These are phyloP conservation scores for Epichloe typhina DNA, from an alignment of 2,329 filamentous ascomycete genomes.

Conservation along the genomic window DNA sequence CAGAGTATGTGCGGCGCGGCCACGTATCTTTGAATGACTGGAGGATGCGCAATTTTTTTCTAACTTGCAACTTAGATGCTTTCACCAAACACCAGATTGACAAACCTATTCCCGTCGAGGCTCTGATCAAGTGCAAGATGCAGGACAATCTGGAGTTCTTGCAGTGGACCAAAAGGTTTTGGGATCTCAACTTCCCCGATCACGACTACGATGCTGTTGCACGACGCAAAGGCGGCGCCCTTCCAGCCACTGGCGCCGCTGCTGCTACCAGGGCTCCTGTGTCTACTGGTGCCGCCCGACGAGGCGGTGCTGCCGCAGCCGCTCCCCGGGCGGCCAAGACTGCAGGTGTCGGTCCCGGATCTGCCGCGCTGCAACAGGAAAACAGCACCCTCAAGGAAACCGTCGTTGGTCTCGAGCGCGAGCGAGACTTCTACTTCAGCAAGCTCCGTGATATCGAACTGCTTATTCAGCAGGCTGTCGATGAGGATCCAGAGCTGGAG, in stretches of 20 bases:
- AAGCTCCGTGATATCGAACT: constrained; percentile 96
- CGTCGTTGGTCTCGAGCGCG: constrained; percentile 84
- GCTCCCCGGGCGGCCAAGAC: constrained; percentile 31
- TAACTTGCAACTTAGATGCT: constrained; percentile 40
- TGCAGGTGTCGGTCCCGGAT: constrained; percentile 43
- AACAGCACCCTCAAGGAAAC: constrained; percentile 87
- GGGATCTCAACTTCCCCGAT: constrained; percentile 96
- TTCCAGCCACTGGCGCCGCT: constrained; percentile 31
- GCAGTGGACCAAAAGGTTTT: constrained; percentile 92
- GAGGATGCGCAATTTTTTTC: neutral
- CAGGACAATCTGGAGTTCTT: constrained; percentile 99
- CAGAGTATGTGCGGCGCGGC: constrained; percentile 55
- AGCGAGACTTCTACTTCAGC: constrained; percentile 98
- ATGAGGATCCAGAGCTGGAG: constrained; percentile 84
- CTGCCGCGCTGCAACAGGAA: constrained; percentile 67
- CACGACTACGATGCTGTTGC: constrained; percentile 89
- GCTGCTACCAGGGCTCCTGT: constrained; percentile 34
- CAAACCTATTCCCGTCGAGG: constrained; percentile 76
- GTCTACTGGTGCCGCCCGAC: constrained; percentile 35
- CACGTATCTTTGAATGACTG: neutral
- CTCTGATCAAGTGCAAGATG: constrained; percentile 97
- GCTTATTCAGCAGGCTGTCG: constrained; percentile 81
- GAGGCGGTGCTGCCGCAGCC: constrained; percentile 46
- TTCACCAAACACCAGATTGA: constrained; percentile 83
- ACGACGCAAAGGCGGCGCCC: constrained; percentile 65